These are phyloP conservation scores for Fusarium austroafricanum DNA, from an alignment of 2,329 filamentous ascomycete genomes.

Conservation along the genomic window DNA sequence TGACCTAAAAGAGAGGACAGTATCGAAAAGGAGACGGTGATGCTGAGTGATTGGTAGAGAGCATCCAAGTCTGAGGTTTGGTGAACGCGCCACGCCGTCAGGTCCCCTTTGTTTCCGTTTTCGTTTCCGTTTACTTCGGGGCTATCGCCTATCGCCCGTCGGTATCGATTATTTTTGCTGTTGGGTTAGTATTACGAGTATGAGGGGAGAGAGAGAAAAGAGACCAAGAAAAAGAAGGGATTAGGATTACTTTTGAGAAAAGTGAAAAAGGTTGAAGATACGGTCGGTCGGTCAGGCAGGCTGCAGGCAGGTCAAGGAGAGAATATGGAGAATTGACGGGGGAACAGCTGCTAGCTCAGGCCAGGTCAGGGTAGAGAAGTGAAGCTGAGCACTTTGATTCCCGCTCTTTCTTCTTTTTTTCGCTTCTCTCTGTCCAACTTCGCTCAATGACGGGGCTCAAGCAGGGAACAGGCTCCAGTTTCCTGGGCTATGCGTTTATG, in stretches of 20 bases:
- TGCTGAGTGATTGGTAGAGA: conserved; percentile 38
- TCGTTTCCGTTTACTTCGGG: conserved; percentile 9
- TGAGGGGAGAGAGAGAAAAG: conserved; percentile 4
- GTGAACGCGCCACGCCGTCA: conserved; percentile 9
- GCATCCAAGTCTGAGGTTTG: conserved; percentile 10
- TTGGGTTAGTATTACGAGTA: conserved; percentile 38
- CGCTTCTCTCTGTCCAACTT: conserved; percentile 9
- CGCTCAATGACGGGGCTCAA: conserved; percentile 11
- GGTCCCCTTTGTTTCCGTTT: conserved; percentile 24
- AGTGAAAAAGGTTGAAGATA: conserved; percentile 3
- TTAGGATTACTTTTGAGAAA: conserved; percentile 11
- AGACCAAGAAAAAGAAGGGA: conserved; percentile 4
- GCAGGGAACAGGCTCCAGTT: conserved; percentile 31
- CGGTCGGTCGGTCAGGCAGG: background rate
- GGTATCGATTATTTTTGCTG: conserved; percentile 20
- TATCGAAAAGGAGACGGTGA: conserved; percentile 32
- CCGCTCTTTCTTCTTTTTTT: conserved; percentile 12
- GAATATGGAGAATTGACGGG: conserved; percentile 19
- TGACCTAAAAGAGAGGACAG: conserved; percentile 27
- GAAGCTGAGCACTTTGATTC: conserved; percentile 34
- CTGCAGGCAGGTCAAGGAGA: conserved; percentile 5
- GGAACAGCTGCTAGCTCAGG: conserved; percentile 16
- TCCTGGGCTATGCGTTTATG: conserved; percentile 37
- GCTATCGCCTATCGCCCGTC: conserved; percentile 36
- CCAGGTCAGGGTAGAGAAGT: conserved; percentile 22